Evolutionary conservation across 129 eudicot genomes (phyloP).

Genomic region (sunflower (Helianthus annuus)): HanXRQr2.0-SUNRISE NC_035438.2:11312989-11313488

Average conservation of each 20-base stretch:
- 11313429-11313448: neutral
- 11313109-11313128: slow-evolving; percentile 80
- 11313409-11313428: slow-evolving; percentile 48
- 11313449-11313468: neutral
- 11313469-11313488: neutral
- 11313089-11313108: slow-evolving; percentile 93
- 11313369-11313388: slow-evolving; percentile 93
- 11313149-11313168: slow-evolving; percentile 95
- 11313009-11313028: neutral
- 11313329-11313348: slow-evolving; percentile 97
- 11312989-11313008: slow-evolving; percentile 86
- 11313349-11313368: slow-evolving; percentile 89
- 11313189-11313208: slow-evolving; percentile 88
- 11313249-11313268: slow-evolving; percentile 19
- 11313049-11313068: neutral
- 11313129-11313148: slow-evolving; percentile 90
- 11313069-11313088: slow-evolving; percentile 38
- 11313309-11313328: slow-evolving; percentile 93
- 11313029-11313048: neutral
- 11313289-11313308: slow-evolving; percentile 99
- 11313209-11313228: neutral
- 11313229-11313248: neutral
- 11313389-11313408: slow-evolving; percentile 97
- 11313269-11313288: slow-evolving; percentile 93
- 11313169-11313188: slow-evolving; percentile 90